Conservation (phyloP, 2,329 filamentous ascomycete genomes). For the Penicillium sp. region DNA sequence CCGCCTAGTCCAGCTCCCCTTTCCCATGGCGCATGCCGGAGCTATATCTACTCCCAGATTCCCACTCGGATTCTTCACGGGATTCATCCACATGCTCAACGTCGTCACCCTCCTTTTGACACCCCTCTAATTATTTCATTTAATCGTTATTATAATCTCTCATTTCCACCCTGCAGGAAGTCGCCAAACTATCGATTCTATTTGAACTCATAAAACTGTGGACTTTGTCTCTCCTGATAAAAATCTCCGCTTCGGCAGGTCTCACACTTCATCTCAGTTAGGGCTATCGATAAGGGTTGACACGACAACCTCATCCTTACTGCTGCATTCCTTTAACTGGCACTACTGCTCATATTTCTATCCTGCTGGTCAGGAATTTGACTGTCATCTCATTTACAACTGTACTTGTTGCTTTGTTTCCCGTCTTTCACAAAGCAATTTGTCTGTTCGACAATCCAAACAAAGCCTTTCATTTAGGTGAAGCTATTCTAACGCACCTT, state of each 20-base stretch:
- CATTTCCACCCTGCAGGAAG: neutral
- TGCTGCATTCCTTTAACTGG: slow-evolving; percentile 28
- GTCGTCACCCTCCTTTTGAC: slow-evolving; percentile 20
- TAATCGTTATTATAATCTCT: slow-evolving; percentile 7
- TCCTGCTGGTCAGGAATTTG: slow-evolving; percentile 33
- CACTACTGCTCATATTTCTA: slow-evolving; percentile 21
- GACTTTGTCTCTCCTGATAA: slow-evolving; percentile 20
- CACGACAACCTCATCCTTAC: slow-evolving; percentile 40
- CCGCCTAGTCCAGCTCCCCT: slow-evolving; percentile 5
- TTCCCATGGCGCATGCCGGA: slow-evolving; percentile 24
- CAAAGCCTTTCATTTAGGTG: neutral
- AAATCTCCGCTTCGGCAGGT: slow-evolving; percentile 26
- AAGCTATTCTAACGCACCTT: neutral
- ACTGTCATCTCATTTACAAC: neutral
- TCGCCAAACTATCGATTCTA: slow-evolving; percentile 15
- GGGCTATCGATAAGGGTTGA: slow-evolving; percentile 36
- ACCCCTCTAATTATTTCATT: neutral
- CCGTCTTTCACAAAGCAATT: neutral
- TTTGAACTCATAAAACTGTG: slow-evolving; percentile 10
- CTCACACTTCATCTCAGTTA: slow-evolving; percentile 24
- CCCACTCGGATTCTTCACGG: slow-evolving; percentile 33
- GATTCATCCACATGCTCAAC: slow-evolving; percentile 34
- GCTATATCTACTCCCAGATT: slow-evolving; percentile 30
- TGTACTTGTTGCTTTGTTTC: neutral
- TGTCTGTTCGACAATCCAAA: neutral